Conservation (phyloP, 441 rosid genomes). For the Mallotus japonicus region DNA sequence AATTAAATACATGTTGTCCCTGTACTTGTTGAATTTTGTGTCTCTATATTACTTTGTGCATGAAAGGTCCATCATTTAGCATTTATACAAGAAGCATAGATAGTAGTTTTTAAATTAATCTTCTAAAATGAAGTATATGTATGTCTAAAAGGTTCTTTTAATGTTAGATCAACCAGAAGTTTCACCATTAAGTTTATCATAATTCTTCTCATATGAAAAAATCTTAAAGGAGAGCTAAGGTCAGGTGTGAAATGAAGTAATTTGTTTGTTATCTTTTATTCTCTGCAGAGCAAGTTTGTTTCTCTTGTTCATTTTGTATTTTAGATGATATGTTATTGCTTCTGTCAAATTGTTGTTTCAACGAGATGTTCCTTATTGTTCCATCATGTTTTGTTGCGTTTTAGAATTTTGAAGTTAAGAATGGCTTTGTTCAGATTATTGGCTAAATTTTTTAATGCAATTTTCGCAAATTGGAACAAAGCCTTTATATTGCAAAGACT, state of each 20-base stretch:
- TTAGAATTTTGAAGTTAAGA: not conserved
- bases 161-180: not conserved
- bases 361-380: not conserved
- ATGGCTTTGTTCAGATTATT: no score
- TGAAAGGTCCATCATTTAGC: not conserved
- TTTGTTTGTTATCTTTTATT: no score
- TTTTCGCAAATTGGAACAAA: not conserved
- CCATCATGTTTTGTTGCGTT: not conserved
- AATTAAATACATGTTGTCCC: not conserved
- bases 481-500: no score
- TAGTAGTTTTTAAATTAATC: not conserved
- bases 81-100: not conserved
- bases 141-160: not conserved
- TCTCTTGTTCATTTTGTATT: not conserved
- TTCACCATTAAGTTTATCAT: not conserved
- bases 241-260: not conserved
- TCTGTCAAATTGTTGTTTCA: not conserved
- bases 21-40: slow-evolving; percentile 6
- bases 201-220: not conserved
- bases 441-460: not conserved
- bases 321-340: not conserved
- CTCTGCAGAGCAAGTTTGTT: not conserved
- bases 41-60: not conserved
- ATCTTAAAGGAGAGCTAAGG: not conserved
- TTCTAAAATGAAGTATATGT: not conserved